phyloP scores from a whole-genome alignment of 2,329 filamentous ascomycete species.

The Rosellinia necatrix region DNA sequence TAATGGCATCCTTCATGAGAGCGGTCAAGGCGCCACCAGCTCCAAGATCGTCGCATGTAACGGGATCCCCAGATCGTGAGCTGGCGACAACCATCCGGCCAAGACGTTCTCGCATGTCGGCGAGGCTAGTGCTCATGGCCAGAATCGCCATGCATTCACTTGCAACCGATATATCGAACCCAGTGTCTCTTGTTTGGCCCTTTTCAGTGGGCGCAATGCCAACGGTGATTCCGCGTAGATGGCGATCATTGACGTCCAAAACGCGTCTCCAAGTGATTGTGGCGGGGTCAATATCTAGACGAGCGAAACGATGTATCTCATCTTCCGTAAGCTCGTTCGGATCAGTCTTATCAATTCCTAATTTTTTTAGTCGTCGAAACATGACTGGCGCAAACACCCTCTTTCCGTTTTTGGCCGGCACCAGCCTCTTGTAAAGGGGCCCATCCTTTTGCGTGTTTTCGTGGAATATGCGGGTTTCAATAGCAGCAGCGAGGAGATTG shows the following conservation, averaged over 20 bases:
- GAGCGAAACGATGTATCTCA: slow-evolving; percentile 85
- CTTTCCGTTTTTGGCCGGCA: slow-evolving; percentile 88
- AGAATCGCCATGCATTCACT: slow-evolving; percentile 99
- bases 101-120: slow-evolving; percentile 89
- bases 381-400: slow-evolving; percentile 86
- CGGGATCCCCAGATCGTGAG: slow-evolving; percentile 81
- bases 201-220: slow-evolving; percentile 90
- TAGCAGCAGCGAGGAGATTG: slow-evolving; percentile 93
- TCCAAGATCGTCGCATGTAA: slow-evolving; percentile 95
- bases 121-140: slow-evolving; percentile 84
- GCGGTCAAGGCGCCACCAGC: slow-evolving; percentile 90
- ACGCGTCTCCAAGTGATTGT: slow-evolving; percentile 98
- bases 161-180: slow-evolving; percentile 96
- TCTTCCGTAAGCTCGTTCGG: slow-evolving; percentile 89
- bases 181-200: slow-evolving; percentile 83
- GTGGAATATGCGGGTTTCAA: slow-evolving; percentile 98
- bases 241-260: slow-evolving; percentile 94
- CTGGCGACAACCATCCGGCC: slow-evolving; percentile 95
- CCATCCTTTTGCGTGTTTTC: slow-evolving; percentile 93
- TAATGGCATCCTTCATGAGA: slow-evolving; percentile 97
- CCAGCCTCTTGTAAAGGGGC: slow-evolving; percentile 82
- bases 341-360: slow-evolving; percentile 94
- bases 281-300: slow-evolving; percentile 92
- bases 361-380: slow-evolving; percentile 91
- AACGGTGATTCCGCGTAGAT: slow-evolving; percentile 86